These are phyloP conservation scores for Leishmania arabica DNA, from an alignment of 208 protist species.

Conservation along the genomic window DNA sequence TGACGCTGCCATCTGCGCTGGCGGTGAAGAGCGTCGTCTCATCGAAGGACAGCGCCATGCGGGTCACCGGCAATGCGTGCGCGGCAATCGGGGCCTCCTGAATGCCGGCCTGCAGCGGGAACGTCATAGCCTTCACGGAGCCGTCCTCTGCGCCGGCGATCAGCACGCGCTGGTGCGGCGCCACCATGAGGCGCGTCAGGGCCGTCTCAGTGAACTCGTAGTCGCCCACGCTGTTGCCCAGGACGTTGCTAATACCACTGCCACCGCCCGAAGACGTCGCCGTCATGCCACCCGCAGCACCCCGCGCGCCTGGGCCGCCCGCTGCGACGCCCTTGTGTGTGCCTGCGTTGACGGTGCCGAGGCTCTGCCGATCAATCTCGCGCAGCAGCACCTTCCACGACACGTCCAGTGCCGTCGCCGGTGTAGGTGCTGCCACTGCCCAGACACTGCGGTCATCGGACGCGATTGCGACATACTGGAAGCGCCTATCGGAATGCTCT, in stretches of 20 bases:
- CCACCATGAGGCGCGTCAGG: conserved; percentile 73
- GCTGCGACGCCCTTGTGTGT: background rate
- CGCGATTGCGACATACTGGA: conserved; percentile 87
- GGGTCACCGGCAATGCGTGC: conserved; percentile 76
- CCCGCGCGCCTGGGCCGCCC: background rate
- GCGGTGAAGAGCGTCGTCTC: conserved; percentile 92
- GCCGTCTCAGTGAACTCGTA: conserved; percentile 79
- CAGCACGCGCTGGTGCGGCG: conserved; percentile 89
- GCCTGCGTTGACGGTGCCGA: conserved; percentile 35
- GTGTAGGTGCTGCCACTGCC: conserved; percentile 84
- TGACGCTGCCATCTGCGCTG: conserved; percentile 89
- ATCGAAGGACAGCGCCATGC: conserved; percentile 91
- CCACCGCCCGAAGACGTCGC: background rate
- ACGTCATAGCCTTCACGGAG: conserved; percentile 88
- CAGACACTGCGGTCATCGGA: conserved; percentile 89
- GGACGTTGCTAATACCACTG: conserved; percentile 7
- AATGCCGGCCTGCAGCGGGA: conserved; percentile 80
- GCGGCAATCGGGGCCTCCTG: conserved; percentile 71
- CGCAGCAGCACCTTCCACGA: conserved; percentile 90
- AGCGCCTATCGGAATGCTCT: conserved; percentile 92
- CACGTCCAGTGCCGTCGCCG: conserved; percentile 60
- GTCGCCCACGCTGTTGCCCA: conserved; percentile 48
- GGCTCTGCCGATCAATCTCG: conserved; percentile 75
- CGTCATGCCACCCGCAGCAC: background rate
- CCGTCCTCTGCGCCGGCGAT: conserved; percentile 93